Percentiles rank a stretch among this genome's conserved stretches.
phyloP scores from a whole-genome alignment of 495 filamentous ascomycete species.

The Parmelia sp. region DNA sequence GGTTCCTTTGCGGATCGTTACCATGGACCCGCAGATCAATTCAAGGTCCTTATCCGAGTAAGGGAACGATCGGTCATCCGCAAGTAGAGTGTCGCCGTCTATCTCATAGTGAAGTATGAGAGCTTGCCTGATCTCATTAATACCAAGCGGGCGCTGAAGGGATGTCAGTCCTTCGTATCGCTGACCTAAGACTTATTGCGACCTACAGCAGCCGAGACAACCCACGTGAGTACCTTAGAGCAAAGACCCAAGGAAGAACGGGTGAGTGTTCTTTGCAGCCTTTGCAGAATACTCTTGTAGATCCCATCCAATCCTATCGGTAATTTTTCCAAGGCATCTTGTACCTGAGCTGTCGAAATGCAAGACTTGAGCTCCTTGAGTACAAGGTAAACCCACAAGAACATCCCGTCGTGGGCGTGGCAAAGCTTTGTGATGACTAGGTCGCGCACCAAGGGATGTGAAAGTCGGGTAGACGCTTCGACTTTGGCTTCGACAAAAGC shows the following conservation, averaged over 20 bases:
- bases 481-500: conserved; percentile 8
- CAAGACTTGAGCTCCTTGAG: conserved; percentile 9
- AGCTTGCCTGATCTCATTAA: neutral
- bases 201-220: conserved; percentile 10
- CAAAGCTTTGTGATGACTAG: neutral
- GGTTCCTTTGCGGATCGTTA: conserved; percentile 2
- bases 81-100: conserved; percentile 4
- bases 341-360: neutral
- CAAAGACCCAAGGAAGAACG: neutral
- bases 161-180: neutral
- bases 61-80: conserved; percentile 7
- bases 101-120: neutral
- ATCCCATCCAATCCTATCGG: neutral
- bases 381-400: conserved; percentile 12
- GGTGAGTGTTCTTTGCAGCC: conserved; percentile 1
- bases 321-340: conserved; percentile 4
- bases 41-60: conserved; percentile 14
- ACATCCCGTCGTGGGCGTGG: conserved; percentile 11
- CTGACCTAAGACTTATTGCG: neutral
- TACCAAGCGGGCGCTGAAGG: neutral
- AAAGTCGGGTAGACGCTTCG: neutral
- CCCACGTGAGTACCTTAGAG: conserved; percentile 4
- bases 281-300: conserved; percentile 3
- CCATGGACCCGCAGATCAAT: conserved; percentile 7
- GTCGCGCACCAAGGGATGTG: neutral